phyloP scores from a whole-genome alignment of 495 filamentous ascomycete genomes.

The Lasiosphaeris hirsuta region DNA sequence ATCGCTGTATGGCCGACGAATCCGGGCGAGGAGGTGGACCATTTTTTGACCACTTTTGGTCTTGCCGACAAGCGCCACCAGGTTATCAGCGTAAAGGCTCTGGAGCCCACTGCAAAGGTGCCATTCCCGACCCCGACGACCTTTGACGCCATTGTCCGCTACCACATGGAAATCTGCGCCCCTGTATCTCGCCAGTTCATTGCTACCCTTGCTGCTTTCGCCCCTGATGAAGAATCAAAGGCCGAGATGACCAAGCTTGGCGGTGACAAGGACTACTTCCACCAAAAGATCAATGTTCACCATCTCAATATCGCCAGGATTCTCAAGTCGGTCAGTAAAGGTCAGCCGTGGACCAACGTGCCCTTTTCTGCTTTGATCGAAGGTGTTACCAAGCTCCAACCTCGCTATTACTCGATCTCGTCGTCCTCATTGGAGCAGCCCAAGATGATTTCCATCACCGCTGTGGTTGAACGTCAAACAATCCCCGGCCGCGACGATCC shows the following conservation, averaged over 20 bases:
- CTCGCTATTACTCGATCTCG: conserved; percentile 98
- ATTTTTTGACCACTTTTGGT: conserved; percentile 77
- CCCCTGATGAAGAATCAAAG: conserved; percentile 79
- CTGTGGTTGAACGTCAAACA: conserved; percentile 80
- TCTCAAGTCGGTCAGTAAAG: conserved; percentile 67
- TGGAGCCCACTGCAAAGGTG: conserved; percentile 94
- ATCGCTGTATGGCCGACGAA: conserved; percentile 98
- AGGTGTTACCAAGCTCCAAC: conserved; percentile 89
- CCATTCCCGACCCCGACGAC: conserved; percentile 97
- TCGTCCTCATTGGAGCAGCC: conserved; percentile 93
- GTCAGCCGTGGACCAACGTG: conserved; percentile 72
- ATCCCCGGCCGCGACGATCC: conserved; percentile 76
- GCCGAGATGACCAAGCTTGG: conserved; percentile 84
- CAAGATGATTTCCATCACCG: conserved; percentile 89
- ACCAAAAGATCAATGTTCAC: conserved; percentile 75
- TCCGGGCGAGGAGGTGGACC: conserved; percentile 85
- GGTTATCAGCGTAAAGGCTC: conserved; percentile 86
- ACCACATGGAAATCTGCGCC: conserved; percentile 95
- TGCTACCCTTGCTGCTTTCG: conserved; percentile 80
- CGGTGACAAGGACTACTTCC: conserved; percentile 94
- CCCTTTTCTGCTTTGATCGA: conserved; percentile 96
- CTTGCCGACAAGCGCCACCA: conserved; percentile 71
- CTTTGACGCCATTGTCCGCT: conserved; percentile 88
- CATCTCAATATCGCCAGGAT: conserved; percentile 89
- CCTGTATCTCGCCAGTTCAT: conserved; percentile 96